These are phyloP conservation scores for Ilyonectria robusta DNA, from an alignment of 2,329 filamentous ascomycete genomes.

Conservation along the genomic window DNA sequence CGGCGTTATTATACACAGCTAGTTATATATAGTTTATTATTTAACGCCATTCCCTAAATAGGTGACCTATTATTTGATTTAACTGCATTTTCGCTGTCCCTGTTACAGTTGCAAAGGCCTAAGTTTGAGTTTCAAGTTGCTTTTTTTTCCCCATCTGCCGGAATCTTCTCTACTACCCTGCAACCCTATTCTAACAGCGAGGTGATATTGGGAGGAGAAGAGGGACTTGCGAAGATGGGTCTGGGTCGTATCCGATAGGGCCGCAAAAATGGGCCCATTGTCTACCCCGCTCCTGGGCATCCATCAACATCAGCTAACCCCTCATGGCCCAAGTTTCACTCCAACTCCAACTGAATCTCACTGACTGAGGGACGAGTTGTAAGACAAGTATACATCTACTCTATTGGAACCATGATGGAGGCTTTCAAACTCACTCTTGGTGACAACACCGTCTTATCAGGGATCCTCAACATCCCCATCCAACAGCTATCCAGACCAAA, in stretches of 20 bases:
- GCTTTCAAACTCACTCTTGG: constrained; percentile 31
- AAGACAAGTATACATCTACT: background rate
- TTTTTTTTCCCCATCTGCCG: no score
- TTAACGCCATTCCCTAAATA: no score
- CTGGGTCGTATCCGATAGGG: no score
- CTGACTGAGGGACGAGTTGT: background rate
- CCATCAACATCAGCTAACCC: background rate
- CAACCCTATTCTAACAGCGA: background rate
- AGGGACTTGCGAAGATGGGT: no score
- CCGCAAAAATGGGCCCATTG: no score
- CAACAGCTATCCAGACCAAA: constrained; percentile 18
- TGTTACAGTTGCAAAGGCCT: no score
- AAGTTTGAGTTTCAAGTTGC: no score
- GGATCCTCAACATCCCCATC: constrained; percentile 35
- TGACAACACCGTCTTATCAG: constrained; percentile 33
- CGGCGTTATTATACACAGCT: no score
- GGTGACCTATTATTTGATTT: no score
- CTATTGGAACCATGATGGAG: constrained; percentile 29
- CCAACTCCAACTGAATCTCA: background rate
- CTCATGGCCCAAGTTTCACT: constrained; percentile 1
- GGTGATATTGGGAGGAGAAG: background rate
- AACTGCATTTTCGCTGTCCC: no score
- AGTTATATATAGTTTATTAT: no score
- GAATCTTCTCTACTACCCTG: no score
- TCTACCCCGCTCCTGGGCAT: constrained; percentile 4